Percentiles rank a stretch among this genome's conserved stretches.
Evolutionary conservation across 164 flowering plant genomes (phyloP).

Genomic region (Vitis rotundifolia): DNA sequence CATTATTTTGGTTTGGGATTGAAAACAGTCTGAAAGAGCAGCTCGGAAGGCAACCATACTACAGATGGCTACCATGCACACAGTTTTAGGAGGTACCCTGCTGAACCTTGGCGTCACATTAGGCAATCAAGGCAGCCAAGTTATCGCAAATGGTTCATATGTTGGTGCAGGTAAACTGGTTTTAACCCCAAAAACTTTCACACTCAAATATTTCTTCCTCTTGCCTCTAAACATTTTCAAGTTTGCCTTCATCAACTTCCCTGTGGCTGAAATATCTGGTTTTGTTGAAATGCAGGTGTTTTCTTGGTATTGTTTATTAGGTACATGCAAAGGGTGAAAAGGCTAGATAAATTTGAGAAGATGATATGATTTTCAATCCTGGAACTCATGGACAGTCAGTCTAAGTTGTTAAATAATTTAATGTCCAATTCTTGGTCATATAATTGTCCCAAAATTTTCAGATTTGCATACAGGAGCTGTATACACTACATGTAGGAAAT

Average conservation of each 20-base stretch:
- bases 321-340: slow-evolving; percentile 85
- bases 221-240: not conserved
- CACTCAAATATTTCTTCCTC: not conserved
- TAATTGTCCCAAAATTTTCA: not conserved
- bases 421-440: not conserved
- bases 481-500: not conserved
- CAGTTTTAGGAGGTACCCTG: slow-evolving; percentile 80
- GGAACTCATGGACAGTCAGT: not conserved
- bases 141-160: slow-evolving; percentile 73
- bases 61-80: slow-evolving; percentile 91
- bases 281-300: slow-evolving; percentile 52
- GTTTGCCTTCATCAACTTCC: not conserved
- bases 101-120: slow-evolving; percentile 73
- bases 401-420: not conserved
- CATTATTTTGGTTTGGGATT: not conserved
- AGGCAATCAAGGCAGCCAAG: slow-evolving; percentile 61
- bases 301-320: slow-evolving; percentile 58
- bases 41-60: slow-evolving; percentile 79
- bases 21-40: slow-evolving; percentile 81
- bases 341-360: slow-evolving; percentile 80
- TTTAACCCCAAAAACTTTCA: not conserved
- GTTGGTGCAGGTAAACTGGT: slow-evolving; percentile 66
- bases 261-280: not conserved
- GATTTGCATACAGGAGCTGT: not conserved
- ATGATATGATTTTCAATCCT: slow-evolving; percentile 43